Evolutionary conservation across 202 grass and related monocot genomes (phyloP).

Genomic region (Zoysia matrella): DNA sequence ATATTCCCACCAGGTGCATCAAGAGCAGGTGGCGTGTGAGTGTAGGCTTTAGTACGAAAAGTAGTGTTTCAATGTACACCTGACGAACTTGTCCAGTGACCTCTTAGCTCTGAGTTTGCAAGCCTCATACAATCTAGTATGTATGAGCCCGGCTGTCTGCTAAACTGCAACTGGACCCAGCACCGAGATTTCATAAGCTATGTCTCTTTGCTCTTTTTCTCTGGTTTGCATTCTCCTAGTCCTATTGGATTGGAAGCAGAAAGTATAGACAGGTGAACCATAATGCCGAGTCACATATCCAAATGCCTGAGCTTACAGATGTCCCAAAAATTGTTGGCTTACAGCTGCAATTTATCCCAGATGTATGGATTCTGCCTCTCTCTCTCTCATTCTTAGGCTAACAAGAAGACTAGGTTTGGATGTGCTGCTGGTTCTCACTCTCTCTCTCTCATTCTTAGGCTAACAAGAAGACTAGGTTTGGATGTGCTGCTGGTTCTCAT

Average conservation of each 20-base stretch:
- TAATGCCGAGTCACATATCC: neutral
- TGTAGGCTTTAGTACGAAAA: neutral
- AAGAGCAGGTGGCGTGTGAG: neutral
- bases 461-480: slow-evolving; percentile 17
- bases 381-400: slow-evolving; percentile 8
- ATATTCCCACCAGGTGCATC: neutral
- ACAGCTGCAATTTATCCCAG: slow-evolving; percentile 5
- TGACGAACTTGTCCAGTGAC: neutral
- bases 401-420: slow-evolving; percentile 15
- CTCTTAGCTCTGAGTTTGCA: slow-evolving; percentile 7
- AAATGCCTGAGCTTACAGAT: neutral
- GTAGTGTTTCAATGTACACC: neutral
- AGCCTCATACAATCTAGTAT: neutral
- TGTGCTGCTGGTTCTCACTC: slow-evolving; percentile 2
- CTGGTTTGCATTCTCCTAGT: neutral
- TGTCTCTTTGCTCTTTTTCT: neutral
- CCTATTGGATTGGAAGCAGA: neutral
- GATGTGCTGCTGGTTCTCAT: neutral
- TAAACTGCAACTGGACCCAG: neutral
- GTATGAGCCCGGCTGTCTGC: neutral
- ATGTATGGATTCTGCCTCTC: neutral
- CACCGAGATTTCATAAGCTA: slow-evolving; percentile 13
- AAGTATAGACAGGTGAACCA: slow-evolving; percentile 14
- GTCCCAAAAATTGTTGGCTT: neutral
- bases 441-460: slow-evolving; percentile 2